phyloP scores from a whole-genome alignment of 2,329 filamentous ascomycete species.

The Colletotrichum caudatum region DNA sequence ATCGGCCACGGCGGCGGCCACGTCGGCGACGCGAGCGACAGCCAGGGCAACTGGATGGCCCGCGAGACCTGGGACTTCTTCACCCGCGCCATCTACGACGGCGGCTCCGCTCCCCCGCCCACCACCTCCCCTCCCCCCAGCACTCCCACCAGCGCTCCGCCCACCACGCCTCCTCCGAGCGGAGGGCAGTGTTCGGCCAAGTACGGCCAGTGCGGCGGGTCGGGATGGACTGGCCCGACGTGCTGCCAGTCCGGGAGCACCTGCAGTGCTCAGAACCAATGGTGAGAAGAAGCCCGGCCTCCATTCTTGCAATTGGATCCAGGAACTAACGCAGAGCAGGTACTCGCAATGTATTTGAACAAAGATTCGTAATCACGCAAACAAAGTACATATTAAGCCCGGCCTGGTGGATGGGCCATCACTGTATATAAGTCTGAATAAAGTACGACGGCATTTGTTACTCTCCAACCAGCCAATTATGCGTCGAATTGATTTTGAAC shows the following conservation, averaged over 20 bases:
- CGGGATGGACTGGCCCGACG: background rate
- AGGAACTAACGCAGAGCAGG: background rate
- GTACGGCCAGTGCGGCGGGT: background rate
- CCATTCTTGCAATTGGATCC: background rate
- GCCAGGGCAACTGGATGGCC: constrained; percentile 31
- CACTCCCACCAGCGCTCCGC: background rate
- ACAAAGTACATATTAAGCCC: background rate
- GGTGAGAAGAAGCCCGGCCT: background rate
- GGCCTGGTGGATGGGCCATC: background rate
- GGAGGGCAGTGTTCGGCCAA: background rate
- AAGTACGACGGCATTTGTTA: background rate
- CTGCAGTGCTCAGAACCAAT: background rate
- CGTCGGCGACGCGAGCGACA: constrained; percentile 13
- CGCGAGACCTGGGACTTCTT: constrained; percentile 46
- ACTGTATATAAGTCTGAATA: background rate
- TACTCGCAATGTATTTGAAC: background rate
- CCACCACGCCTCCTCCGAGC: background rate
- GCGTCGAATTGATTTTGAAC: background rate
- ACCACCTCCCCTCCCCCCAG: background rate
- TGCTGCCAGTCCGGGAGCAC: constrained; percentile 4
- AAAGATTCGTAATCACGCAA: background rate
- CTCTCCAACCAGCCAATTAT: background rate
- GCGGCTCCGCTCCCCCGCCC: background rate
- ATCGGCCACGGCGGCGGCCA: constrained; percentile 48
- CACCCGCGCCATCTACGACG: constrained; percentile 23